phyloP scores from a whole-genome alignment of 2,329 filamentous ascomycete genomes.

The Exophiala bonariae region DNA sequence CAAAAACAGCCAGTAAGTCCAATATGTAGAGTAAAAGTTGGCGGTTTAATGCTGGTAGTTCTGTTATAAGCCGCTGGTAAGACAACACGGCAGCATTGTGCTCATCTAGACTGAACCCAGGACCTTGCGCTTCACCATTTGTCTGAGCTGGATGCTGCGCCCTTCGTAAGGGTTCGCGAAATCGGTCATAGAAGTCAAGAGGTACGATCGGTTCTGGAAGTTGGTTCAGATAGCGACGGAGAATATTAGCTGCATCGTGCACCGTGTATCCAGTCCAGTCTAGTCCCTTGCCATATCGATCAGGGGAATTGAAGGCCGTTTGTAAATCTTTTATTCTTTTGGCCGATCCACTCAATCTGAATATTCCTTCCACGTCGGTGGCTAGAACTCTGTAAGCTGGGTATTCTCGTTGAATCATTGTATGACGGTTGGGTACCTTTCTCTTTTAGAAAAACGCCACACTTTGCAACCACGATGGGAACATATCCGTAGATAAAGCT shows the following conservation, averaged over 20 bases:
- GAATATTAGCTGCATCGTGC: slow-evolving; percentile 95
- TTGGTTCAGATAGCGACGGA: slow-evolving; percentile 93
- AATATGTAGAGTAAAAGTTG: slow-evolving; percentile 94
- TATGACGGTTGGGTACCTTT: slow-evolving; percentile 64
- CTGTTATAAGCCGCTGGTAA: slow-evolving; percentile 89
- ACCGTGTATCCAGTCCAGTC: slow-evolving; percentile 98
- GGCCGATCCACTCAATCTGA: slow-evolving; percentile 91
- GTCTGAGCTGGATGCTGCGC: slow-evolving; percentile 70
- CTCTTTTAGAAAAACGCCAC: slow-evolving; percentile 94
- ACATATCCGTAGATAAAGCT: slow-evolving; percentile 99
- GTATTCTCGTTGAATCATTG: slow-evolving; percentile 23
- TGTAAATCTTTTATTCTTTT: slow-evolving; percentile 98
- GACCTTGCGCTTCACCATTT: slow-evolving; percentile 63
- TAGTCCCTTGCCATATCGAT: slow-evolving; percentile 92
- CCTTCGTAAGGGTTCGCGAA: slow-evolving; percentile 75
- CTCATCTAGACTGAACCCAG: slow-evolving; percentile 62
- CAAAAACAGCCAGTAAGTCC: slow-evolving; percentile 92
- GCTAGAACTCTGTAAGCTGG: slow-evolving; percentile 55
- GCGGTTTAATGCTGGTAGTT: slow-evolving; percentile 87
- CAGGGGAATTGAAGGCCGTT: slow-evolving; percentile 86
- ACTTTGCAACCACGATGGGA: slow-evolving; percentile 97
- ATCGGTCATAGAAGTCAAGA: slow-evolving; percentile 86
- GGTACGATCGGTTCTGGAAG: slow-evolving; percentile 96
- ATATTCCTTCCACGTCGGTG: slow-evolving; percentile 93
- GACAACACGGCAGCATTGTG: slow-evolving; percentile 72